A percentile compares a stretch with the other conserved stretches of the same genome.
Evolutionary conservation across 2,329 filamentous ascomycete genomes (phyloP).

Genomic region (Cladophialophora psammophila): DNA sequence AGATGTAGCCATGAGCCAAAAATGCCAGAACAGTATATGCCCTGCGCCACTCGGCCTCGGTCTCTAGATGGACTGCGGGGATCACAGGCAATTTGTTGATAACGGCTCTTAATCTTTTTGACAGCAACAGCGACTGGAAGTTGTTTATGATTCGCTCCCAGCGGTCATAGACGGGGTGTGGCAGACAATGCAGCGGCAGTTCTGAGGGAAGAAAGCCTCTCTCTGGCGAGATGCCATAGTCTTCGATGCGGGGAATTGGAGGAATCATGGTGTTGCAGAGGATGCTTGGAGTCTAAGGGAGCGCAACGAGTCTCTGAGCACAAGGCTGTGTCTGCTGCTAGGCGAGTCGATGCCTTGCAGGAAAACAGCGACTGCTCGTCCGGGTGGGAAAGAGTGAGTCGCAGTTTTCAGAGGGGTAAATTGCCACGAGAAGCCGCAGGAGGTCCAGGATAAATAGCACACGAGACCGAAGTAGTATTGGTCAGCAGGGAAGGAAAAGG

Average conservation of each 20-base stretch:
- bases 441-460: conserved; percentile 14
- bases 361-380: not conserved
- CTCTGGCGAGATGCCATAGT: conserved; percentile 71
- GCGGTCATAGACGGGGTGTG: conserved; percentile 90
- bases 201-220: conserved; percentile 89
- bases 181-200: conserved; percentile 78
- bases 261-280: conserved; percentile 52
- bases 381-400: not conserved
- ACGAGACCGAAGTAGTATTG: conserved; percentile 16
- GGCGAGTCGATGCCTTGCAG: not conserved
- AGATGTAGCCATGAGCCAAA: conserved; percentile 85
- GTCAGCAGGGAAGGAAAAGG: conserved; percentile 23
- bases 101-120: conserved; percentile 78
- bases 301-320: not conserved
- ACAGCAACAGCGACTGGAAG: conserved; percentile 84
- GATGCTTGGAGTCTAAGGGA: not conserved
- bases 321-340: conserved; percentile 1
- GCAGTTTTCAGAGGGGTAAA: not conserved
- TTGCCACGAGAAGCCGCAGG: conserved; percentile 12
- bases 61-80: conserved; percentile 79
- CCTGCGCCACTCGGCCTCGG: conserved; percentile 88
- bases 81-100: conserved; percentile 84
- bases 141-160: conserved; percentile 91
- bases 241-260: conserved; percentile 62
- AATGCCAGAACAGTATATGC: conserved; percentile 82